Conservation (phyloP, 1,139 yeast species). For the Candida buenavistaensis region DNA sequence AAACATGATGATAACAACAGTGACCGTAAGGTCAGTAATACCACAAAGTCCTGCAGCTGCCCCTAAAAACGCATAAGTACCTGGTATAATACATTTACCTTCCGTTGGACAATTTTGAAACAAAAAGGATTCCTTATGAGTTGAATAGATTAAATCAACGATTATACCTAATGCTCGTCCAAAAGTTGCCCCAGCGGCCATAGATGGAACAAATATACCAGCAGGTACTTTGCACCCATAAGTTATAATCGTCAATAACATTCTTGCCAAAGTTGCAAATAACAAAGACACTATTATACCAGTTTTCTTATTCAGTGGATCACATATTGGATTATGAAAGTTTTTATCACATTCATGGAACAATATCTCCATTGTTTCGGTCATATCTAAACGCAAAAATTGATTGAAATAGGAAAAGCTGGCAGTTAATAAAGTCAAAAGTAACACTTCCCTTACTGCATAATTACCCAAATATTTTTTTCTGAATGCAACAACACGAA, state of each 20-base stretch:
- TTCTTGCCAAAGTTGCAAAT: conserved; percentile 73
- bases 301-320: conserved; percentile 36
- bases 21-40: conserved; percentile 85
- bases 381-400: conserved; percentile 85
- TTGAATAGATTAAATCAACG: conserved; percentile 56
- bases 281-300: conserved; percentile 50
- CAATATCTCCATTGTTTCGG: conserved; percentile 87
- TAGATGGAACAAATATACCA: conserved; percentile 93
- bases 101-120: conserved; percentile 49
- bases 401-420: conserved; percentile 79
- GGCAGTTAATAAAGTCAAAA: conserved; percentile 71
- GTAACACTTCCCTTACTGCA: conserved; percentile 71
- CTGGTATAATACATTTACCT: conserved; percentile 75
- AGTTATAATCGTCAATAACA: conserved; percentile 72
- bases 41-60: conserved; percentile 97
- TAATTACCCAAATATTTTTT: conserved; percentile 59
- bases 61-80: conserved; percentile 94
- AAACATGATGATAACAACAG: conserved; percentile 94
- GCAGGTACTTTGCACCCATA: conserved; percentile 95
- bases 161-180: conserved; percentile 81
- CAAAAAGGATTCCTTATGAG: conserved; percentile 36
- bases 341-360: conserved; percentile 78
- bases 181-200: conserved; percentile 96
- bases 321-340: conserved; percentile 47
- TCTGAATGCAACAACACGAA: conserved; percentile 76